Conservation (phyloP, 495 filamentous ascomycete genomes). For the Aspergillus bridgeri region DNA sequence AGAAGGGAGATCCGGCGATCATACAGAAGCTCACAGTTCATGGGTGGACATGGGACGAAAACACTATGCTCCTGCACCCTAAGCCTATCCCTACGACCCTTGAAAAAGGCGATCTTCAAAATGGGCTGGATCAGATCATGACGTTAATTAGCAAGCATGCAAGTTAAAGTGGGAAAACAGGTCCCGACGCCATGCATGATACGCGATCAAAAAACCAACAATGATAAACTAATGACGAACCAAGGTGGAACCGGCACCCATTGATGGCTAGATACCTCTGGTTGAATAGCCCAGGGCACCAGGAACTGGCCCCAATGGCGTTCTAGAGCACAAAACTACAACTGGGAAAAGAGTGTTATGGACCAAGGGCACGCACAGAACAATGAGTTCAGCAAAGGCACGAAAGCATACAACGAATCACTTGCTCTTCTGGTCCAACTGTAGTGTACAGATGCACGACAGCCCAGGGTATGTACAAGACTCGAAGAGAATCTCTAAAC, state of each 20-base stretch:
- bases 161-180: constrained; percentile 15
- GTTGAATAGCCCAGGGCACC: background rate
- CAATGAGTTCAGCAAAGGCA: constrained; percentile 21
- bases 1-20: constrained; percentile 27
- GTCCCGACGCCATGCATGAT: background rate
- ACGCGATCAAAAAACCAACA: background rate
- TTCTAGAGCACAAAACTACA: background rate
- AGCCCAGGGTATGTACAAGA: constrained; percentile 52
- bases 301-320: background rate
- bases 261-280: background rate
- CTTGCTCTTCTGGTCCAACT: constrained; percentile 47
- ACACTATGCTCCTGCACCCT: constrained; percentile 37
- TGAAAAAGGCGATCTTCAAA: constrained; percentile 19
- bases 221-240: background rate
- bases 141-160: constrained; percentile 30
- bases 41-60: constrained; percentile 48
- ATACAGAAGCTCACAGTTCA: constrained; percentile 39
- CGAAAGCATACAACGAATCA: constrained; percentile 40
- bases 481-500: constrained; percentile 46
- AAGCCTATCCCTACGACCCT: constrained; percentile 29
- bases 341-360: background rate
- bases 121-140: constrained; percentile 34
- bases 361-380: constrained; percentile 10
- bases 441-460: constrained; percentile 46
- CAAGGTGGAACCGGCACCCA: background rate